Base-by-base conservation (phyloP, 73 alveolate genomes). In the Uronychia binucleata region DNA sequence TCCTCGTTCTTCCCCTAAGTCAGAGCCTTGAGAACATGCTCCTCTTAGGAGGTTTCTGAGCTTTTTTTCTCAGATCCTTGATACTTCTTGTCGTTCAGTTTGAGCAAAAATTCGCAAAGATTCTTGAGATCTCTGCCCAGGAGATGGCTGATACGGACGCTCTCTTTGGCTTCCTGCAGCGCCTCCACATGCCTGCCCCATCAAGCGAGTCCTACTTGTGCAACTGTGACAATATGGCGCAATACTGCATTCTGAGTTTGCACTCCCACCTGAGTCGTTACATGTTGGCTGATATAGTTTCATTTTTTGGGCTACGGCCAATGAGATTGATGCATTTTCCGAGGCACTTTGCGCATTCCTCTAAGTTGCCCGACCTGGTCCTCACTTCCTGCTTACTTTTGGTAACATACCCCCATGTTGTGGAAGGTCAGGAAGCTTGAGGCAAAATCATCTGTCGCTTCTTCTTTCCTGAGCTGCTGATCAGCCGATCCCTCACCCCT, bases 371-470 rank as follows among this genome's bases (percentile, higher is more conserved):
- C 91, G 77, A 30, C 19, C 67, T 46, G 67, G 19, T 25, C 0
- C 5, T 75, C 19, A 75, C 1, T 5, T 26, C 5, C 5, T 80
- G 74, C 67, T 46, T 46, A 46, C 58, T 85, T 85, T 59, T 85
- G 67, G 78, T 85, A 85, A 81, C 91, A 85, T 0, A 85, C 86
- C 0, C 86, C 91, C 91, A 85, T 85, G 57, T 85, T 85, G 91
- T 85, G 91, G 82, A 85, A 85, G 67, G 67, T 46, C 67, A 46
- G 67, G n/a, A 0, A 85, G 58, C 0, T 75, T 77, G 26, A 85
- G 57, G 19, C 76, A 59, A 57, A 77, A 75, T 33, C 35, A 59
- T 77, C 46, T 85, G 31, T 85, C 91, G 33, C 91, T 76, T 0
- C 81, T 79, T 57, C 91, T 74, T 77, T 34, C 28, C 29, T 83